Evolutionary conservation across 805 yeast genomes (phyloP).

Genomic region (Pichia phayaonensis): DNA sequence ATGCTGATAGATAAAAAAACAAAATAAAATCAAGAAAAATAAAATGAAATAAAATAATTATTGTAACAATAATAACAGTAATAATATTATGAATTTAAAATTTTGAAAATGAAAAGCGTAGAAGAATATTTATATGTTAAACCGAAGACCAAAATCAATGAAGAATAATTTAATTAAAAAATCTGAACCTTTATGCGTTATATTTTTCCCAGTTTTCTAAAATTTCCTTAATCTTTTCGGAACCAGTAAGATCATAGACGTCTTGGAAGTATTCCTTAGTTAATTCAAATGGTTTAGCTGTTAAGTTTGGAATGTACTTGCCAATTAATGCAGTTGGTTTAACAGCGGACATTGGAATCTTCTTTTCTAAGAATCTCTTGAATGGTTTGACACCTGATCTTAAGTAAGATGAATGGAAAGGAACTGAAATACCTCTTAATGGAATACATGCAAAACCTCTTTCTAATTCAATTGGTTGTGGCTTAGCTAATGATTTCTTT

Average conservation of each 20-base stretch:
- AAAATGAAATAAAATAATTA: background rate
- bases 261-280: conserved; percentile 96
- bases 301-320: conserved; percentile 96
- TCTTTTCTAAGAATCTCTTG: conserved; percentile 94
- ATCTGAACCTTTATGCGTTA: conserved; percentile 37
- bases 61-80: background rate
- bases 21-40: background rate
- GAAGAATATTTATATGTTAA: background rate
- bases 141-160: background rate
- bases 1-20: background rate
- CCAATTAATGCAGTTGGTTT: conserved; percentile 90
- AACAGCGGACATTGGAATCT: conserved; percentile 89
- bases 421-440: conserved; percentile 97
- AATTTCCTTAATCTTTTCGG: conserved; percentile 83
- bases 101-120: background rate
- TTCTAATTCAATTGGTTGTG: conserved; percentile 94
- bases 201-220: conserved; percentile 94
- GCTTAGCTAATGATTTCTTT: conserved; percentile 72
- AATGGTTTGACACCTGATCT: conserved; percentile 98
- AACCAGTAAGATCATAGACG: conserved; percentile 84
- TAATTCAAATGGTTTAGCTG: conserved; percentile 94
- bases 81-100: background rate
- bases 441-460: conserved; percentile 99
- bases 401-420: conserved; percentile 98
- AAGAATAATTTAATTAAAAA: background rate